Percentiles rank a stretch among this genome's conserved stretches.
Conservation (phyloP, 495 filamentous ascomycete species). For the Chaetomium tenue region DNA sequence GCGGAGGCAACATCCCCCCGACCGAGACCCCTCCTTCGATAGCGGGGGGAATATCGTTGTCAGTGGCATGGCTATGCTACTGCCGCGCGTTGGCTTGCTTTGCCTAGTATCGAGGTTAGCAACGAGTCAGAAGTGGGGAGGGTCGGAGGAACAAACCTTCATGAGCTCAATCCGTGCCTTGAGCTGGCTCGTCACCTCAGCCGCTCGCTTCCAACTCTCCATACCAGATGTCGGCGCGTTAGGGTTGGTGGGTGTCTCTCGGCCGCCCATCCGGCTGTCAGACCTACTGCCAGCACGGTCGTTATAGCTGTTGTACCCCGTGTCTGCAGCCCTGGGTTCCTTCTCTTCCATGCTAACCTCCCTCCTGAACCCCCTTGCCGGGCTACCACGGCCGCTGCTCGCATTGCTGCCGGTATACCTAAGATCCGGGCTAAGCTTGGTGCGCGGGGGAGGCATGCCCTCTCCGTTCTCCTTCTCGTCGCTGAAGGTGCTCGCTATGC, state of each 20-base stretch:
- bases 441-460: conserved; percentile 42
- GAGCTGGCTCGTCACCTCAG: conserved; percentile 96
- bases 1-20: no score
- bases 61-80: conserved; percentile 8
- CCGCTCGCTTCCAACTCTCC: conserved; percentile 95
- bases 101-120: conserved; percentile 4
- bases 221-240: conserved; percentile 57
- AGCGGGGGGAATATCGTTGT: background rate
- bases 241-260: conserved; percentile 35
- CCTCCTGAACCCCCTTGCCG: conserved; percentile 45
- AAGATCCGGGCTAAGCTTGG: conserved; percentile 55
- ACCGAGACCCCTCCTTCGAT: background rate
- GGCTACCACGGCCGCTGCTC: conserved; percentile 58
- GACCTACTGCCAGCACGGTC: conserved; percentile 40
- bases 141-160: conserved; percentile 47
- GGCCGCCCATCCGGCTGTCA: conserved; percentile 48
- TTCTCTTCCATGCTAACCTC: conserved; percentile 29
- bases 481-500: conserved; percentile 69
- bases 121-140: background rate
- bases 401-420: conserved; percentile 47
- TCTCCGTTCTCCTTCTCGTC: conserved; percentile 80
- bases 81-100: conserved; percentile 19
- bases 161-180: conserved; percentile 91
- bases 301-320: conserved; percentile 28
- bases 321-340: conserved; percentile 27